Percentiles rank a stretch among this genome's conserved stretches.
These are phyloP conservation scores for Alternaria conjuncta DNA, from an alignment of 2,329 filamentous ascomycete genomes.

Conservation along the genomic window DNA sequence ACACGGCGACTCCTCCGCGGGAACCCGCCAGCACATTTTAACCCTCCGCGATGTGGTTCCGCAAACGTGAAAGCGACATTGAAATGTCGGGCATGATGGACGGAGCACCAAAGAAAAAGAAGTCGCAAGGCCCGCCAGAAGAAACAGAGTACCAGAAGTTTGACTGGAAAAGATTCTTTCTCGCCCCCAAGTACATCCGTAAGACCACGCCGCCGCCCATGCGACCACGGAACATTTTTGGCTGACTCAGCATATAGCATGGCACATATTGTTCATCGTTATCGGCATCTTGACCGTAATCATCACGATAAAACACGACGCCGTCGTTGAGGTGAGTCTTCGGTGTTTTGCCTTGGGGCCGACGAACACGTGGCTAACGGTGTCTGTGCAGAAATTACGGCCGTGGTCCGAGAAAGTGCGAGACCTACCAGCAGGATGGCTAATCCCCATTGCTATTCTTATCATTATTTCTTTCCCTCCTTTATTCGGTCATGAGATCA, in stretches of 20 bases:
- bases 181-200: slow-evolving; percentile 47
- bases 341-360: not conserved
- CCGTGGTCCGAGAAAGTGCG: slow-evolving; percentile 45
- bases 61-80: slow-evolving; percentile 35
- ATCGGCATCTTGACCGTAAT: slow-evolving; percentile 37
- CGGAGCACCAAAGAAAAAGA: slow-evolving; percentile 19
- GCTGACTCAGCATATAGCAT: slow-evolving; percentile 31
- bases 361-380: slow-evolving; percentile 12
- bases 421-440: slow-evolving; percentile 44
- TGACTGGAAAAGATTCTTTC: slow-evolving; percentile 44
- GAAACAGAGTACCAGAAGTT: slow-evolving; percentile 43
- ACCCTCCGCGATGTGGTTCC: slow-evolving; percentile 24
- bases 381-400: slow-evolving; percentile 32
- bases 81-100: slow-evolving; percentile 38
- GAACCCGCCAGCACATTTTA: not conserved
- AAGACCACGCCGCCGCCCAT: slow-evolving; percentile 9
- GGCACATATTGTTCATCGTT: slow-evolving; percentile 39
- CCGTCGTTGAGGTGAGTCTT: slow-evolving; percentile 38
- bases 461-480: slow-evolving; percentile 46
- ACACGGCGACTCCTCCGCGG: slow-evolving; percentile 5
- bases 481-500: slow-evolving; percentile 44
- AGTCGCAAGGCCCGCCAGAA: slow-evolving; percentile 23
- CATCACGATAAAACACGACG: slow-evolving; percentile 38
- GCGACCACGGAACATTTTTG: not conserved
- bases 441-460: slow-evolving; percentile 44